Percentiles rank a stretch among this genome's conserved stretches.
Evolutionary conservation across 441 rosid species (phyloP).

Genomic region (Geranium incanum): DNA sequence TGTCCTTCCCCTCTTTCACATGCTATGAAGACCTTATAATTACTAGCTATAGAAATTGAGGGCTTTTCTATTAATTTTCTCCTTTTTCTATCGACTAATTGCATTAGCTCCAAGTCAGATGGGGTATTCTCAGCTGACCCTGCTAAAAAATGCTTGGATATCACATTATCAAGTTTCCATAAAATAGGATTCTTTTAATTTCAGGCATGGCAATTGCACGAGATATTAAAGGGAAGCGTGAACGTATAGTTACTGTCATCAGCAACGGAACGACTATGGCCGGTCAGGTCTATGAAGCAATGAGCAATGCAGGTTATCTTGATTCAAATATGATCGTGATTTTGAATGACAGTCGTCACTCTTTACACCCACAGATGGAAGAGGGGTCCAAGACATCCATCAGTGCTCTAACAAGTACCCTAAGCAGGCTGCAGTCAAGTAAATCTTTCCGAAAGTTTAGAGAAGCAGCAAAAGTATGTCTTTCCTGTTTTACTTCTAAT

Average conservation of each 20-base stretch:
- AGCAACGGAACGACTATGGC: conserved; percentile 72
- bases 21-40: background rate
- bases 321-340: conserved; percentile 83
- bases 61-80: background rate
- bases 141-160: background rate
- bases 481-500: conserved; percentile 16
- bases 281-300: conserved; percentile 92
- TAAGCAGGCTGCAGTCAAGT: conserved; percentile 85
- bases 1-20: background rate
- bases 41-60: background rate
- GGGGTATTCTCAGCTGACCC: background rate
- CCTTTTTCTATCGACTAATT: conserved; percentile 3
- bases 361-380: conserved; percentile 65
- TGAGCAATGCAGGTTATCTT: conserved; percentile 88
- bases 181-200: conserved; percentile 5
- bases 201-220: conserved; percentile 86
- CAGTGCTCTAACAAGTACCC: conserved; percentile 63
- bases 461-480: conserved; percentile 75
- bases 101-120: background rate
- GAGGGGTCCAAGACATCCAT: conserved; percentile 68
- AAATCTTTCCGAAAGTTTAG: conserved; percentile 70
- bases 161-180: conserved; percentile 8
- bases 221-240: conserved; percentile 77
- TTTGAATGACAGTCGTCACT: conserved; percentile 72
- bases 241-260: conserved; percentile 62